A percentile compares a stretch with the other conserved stretches of the same genome.
Evolutionary conservation across 306 rosid species (phyloP).

Genomic region (Corylus americana): DNA sequence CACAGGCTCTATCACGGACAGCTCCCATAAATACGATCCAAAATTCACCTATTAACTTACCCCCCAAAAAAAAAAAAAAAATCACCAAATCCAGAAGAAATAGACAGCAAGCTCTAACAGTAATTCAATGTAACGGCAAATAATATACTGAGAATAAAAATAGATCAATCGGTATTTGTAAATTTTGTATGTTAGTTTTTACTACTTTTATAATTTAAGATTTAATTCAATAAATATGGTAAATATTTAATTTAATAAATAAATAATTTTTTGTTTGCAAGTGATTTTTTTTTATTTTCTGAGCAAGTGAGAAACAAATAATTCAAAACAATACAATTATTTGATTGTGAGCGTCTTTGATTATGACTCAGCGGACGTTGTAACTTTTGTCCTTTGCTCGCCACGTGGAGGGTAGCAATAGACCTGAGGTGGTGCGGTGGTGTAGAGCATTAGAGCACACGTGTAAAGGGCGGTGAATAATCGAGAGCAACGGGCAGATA

Average conservation of each 20-base stretch:
- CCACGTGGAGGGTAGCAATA: conserved; percentile 34
- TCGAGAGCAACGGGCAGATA: conserved; percentile 8
- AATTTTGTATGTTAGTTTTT: too few relatives aligned
- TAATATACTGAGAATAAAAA: not conserved
- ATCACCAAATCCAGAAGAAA: not conserved
- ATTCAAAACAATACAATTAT: not conserved
- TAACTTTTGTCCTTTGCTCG: not conserved
- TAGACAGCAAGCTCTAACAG: not conserved
- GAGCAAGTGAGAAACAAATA: too few relatives aligned
- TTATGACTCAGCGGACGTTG: not conserved
- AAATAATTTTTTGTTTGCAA: too few relatives aligned
- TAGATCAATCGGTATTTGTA: too few relatives aligned
- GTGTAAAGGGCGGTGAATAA: conserved; percentile 38
- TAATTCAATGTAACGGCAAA: not conserved
- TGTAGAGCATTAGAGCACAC: conserved; percentile 33
- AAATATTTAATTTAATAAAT: too few relatives aligned
- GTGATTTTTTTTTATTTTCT: too few relatives aligned
- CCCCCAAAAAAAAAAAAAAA: too few relatives aligned
- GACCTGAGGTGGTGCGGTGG: conserved; percentile 1
- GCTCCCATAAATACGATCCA: too few relatives aligned
- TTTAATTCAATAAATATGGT: too few relatives aligned
- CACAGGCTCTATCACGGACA: not conserved
- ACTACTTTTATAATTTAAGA: too few relatives aligned
- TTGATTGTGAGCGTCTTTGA: not conserved
- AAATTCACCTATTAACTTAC: too few relatives aligned